Percentiles rank a stretch among this genome's conserved stretches.
phyloP scores from a whole-genome alignment of 495 filamentous ascomycete species.

The Xylaria castorea region DNA sequence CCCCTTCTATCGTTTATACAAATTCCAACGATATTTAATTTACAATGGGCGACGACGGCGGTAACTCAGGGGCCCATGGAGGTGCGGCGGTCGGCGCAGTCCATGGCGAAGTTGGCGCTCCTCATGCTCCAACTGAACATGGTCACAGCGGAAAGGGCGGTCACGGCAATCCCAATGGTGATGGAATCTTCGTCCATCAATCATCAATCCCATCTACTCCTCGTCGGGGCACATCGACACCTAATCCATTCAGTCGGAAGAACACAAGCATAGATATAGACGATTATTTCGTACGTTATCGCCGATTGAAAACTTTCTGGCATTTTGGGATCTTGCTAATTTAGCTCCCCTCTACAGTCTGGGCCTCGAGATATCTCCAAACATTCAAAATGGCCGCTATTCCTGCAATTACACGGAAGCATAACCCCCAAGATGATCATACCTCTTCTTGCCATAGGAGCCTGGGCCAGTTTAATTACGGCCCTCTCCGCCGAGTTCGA shows the following conservation, averaged over 20 bases:
- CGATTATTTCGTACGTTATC: constrained; percentile 59
- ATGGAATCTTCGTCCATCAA: constrained; percentile 28
- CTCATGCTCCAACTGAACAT: constrained; percentile 19
- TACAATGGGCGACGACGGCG: constrained; percentile 42
- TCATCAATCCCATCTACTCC: constrained; percentile 44
- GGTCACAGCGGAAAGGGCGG: constrained; percentile 7
- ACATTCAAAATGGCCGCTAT: constrained; percentile 83
- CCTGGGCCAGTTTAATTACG: constrained; percentile 75
- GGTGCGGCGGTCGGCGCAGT: constrained; percentile 10
- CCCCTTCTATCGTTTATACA: not conserved
- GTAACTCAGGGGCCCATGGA: constrained; percentile 18
- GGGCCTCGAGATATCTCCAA: constrained; percentile 73
- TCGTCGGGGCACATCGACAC: constrained; percentile 38
- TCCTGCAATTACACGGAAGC: constrained; percentile 80
- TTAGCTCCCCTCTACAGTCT: constrained; percentile 37
- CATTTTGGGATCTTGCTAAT: constrained; percentile 3
- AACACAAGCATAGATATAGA: constrained; percentile 55
- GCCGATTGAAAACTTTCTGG: not conserved
- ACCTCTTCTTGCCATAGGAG: constrained; percentile 69
- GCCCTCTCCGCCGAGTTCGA: constrained; percentile 62
- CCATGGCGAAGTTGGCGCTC: constrained; percentile 20
- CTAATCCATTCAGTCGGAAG: constrained; percentile 55
- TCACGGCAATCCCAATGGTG: constrained; percentile 28
- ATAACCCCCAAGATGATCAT: constrained; percentile 82
- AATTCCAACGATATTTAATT: constrained; percentile 3